Conservation (phyloP, 257 asterid genomes). For the Solanum medicagineum region DNA sequence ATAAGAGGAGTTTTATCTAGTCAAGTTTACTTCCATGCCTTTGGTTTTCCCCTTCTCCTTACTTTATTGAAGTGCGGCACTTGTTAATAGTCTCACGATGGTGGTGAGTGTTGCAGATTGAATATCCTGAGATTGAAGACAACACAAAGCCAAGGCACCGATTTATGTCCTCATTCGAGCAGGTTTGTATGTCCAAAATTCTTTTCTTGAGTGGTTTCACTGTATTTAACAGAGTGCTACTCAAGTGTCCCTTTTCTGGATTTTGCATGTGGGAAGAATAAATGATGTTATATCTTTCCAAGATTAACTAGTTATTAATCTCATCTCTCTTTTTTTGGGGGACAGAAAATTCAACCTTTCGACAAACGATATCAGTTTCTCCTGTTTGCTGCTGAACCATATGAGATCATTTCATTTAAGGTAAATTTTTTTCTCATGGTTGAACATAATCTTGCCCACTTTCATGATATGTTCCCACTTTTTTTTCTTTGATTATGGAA, state of each 20-base stretch:
- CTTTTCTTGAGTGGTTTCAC: background rate
- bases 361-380: slow-evolving; percentile 88
- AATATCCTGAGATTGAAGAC: slow-evolving; percentile 98
- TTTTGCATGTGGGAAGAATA: background rate
- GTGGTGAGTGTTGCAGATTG: slow-evolving; percentile 46
- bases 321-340: background rate
- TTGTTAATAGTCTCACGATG: background rate
- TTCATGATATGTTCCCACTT: background rate
- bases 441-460: background rate
- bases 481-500: background rate
- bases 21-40: background rate
- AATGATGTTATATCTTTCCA: background rate
- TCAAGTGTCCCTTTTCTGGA: background rate
- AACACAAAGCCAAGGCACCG: slow-evolving; percentile 94
- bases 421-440: slow-evolving; percentile 17
- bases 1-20: background rate
- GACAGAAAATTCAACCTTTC: slow-evolving; percentile 71
- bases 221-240: background rate
- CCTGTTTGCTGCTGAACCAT: slow-evolving; percentile 93
- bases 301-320: background rate
- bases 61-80: background rate
- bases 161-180: slow-evolving; percentile 97
- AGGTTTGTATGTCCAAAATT: slow-evolving; percentile 29
- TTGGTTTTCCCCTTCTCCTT: background rate
- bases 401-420: slow-evolving; percentile 87